Percentiles rank a stretch among this genome's conserved stretches.
Conservation (phyloP, 768 basidiomycete species). For the Podaxis mareebaensis region DNA sequence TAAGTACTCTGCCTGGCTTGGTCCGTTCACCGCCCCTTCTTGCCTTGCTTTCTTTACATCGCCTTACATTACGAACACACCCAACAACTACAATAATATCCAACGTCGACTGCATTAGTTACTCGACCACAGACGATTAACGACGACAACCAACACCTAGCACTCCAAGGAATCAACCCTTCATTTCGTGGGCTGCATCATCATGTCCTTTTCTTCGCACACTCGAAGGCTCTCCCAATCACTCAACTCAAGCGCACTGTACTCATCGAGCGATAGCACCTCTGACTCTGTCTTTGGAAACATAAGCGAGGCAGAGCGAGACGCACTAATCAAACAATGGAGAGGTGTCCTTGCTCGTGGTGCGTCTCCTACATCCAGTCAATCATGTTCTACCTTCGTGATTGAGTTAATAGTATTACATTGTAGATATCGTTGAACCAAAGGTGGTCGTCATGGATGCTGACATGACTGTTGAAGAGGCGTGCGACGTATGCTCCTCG, state of each 20-base stretch:
- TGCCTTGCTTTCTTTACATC: not conserved
- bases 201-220: not conserved
- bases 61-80: too few species aligned
- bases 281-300: slow-evolving; percentile 21
- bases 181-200: not conserved
- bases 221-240: slow-evolving; percentile 35
- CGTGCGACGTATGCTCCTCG: slow-evolving; percentile 62
- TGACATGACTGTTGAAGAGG: slow-evolving; percentile 79
- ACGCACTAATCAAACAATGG: slow-evolving; percentile 63
- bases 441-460: slow-evolving; percentile 65
- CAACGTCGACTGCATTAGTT: too few species aligned
- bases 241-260: slow-evolving; percentile 35
- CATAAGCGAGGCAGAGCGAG: slow-evolving; percentile 28
- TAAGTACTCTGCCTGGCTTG: not conserved
- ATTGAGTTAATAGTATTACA: not conserved
- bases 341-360: slow-evolving; percentile 56
- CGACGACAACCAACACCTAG: not conserved
- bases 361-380: slow-evolving; percentile 26
- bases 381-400: not conserved
- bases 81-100: too few species aligned
- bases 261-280: slow-evolving; percentile 17
- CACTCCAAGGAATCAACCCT: not conserved
- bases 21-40: not conserved
- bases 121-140: not conserved
- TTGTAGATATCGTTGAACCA: slow-evolving; percentile 67